These are phyloP conservation scores for Quillaja saponaria DNA, from an alignment of 306 rosid species.

Conservation along the genomic window DNA sequence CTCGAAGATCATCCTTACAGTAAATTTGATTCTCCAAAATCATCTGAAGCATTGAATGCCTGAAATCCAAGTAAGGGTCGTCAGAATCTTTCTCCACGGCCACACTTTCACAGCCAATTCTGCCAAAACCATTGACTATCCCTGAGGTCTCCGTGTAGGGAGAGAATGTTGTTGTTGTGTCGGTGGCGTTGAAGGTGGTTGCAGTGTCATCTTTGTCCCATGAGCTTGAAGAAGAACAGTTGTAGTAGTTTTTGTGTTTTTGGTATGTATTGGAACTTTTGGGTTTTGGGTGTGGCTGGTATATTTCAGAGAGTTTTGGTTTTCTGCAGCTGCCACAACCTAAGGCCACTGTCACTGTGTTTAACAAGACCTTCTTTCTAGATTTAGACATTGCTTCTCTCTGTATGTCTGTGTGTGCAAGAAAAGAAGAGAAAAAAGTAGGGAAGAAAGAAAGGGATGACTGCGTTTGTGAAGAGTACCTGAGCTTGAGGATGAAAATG, in stretches of 20 bases:
- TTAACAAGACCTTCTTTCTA: constrained; percentile 49
- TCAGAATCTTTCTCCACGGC: constrained; percentile 93
- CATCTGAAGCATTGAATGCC: constrained; percentile 92
- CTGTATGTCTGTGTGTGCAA: not conserved
- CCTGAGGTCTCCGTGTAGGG: constrained; percentile 32
- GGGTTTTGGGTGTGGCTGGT: constrained; percentile 53
- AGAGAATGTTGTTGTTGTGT: constrained; percentile 37
- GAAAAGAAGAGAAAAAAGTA: not conserved
- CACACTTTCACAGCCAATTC: constrained; percentile 71
- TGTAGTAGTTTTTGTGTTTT: constrained; percentile 32
- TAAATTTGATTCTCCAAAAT: constrained; percentile 86
- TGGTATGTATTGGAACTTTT: constrained; percentile 26
- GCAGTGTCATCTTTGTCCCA: constrained; percentile 38
- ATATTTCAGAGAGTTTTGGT: constrained; percentile 51
- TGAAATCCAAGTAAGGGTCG: constrained; percentile 84
- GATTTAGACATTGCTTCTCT: constrained; percentile 51
- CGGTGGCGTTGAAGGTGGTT: constrained; percentile 24
- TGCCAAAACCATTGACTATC: constrained; percentile 54
- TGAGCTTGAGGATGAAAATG: constrained; percentile 20
- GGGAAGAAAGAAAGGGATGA: constrained; percentile 22
- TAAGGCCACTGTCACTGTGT: constrained; percentile 53
- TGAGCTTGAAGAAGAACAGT: constrained; percentile 31
- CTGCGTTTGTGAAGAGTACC: constrained; percentile 3
- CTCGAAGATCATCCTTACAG: constrained; percentile 67
- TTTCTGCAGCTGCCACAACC: constrained; percentile 70